A percentile compares a stretch with the other conserved stretches of the same genome.
phyloP scores from a whole-genome alignment of 768 basidiomycete species.

The Lentinula guzmanii region DNA sequence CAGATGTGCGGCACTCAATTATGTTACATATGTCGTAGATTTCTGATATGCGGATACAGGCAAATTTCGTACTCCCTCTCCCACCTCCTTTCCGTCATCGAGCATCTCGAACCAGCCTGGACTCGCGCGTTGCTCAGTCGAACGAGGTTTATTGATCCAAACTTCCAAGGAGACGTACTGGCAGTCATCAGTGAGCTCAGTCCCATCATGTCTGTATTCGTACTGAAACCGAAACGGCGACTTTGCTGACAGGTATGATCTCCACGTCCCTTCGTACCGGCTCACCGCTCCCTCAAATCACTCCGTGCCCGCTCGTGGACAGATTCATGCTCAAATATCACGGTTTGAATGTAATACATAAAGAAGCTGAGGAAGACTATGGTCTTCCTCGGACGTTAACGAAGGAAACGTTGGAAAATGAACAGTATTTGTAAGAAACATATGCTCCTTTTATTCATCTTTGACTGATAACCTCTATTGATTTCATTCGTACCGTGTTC shows the following conservation, averaged over 20 bases:
- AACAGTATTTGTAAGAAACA: constrained; percentile 67
- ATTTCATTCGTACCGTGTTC: background rate
- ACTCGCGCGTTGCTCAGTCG: constrained; percentile 67
- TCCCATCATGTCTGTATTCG: background rate
- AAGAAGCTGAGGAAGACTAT: constrained; percentile 69
- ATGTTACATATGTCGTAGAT: background rate
- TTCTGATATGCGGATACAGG: constrained; percentile 26
- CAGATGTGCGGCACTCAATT: constrained; percentile 47
- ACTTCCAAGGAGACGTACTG: constrained; percentile 81
- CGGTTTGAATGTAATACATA: constrained; percentile 61
- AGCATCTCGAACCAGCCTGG: constrained; percentile 74
- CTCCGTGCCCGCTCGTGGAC: constrained; percentile 64
- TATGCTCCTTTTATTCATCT: background rate
- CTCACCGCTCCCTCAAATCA: constrained; percentile 76
- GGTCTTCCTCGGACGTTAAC: constrained; percentile 69
- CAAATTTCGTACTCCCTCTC: constrained; percentile 66
- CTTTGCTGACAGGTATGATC: constrained; percentile 51
- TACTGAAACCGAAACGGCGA: background rate
- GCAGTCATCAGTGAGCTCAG: constrained; percentile 64
- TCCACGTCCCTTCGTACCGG: constrained; percentile 72
- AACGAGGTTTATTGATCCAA: constrained; percentile 69
- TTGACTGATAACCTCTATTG: background rate
- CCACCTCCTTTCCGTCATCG: constrained; percentile 67
- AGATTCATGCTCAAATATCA: constrained; percentile 43
- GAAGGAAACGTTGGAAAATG: constrained; percentile 64